Evolutionary conservation across 108 stramenopile genomes (phyloP).

Genomic region (Skeletonema marinoi): DNA sequence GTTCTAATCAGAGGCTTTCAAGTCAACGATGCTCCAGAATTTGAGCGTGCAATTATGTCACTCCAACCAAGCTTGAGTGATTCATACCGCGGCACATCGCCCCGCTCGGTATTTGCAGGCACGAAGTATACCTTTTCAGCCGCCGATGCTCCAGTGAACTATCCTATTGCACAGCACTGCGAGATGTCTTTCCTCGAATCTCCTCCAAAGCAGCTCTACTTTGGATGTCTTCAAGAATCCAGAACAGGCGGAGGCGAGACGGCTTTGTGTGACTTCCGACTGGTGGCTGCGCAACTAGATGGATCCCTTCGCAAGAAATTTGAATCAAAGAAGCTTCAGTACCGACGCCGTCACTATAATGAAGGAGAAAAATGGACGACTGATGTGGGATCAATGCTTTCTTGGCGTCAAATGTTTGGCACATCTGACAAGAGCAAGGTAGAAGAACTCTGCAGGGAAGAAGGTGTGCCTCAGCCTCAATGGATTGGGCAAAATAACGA

Average conservation of each 20-base stretch:
- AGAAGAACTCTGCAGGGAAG: constrained; percentile 26
- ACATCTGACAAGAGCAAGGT: constrained; percentile 31
- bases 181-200: constrained; percentile 53
- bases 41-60: constrained; percentile 23
- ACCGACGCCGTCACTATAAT: constrained; percentile 40
- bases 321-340: constrained; percentile 37
- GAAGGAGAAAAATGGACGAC: constrained; percentile 4
- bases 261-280: constrained; percentile 43
- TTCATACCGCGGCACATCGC: constrained; percentile 53
- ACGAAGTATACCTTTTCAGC: constrained; percentile 46
- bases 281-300: constrained; percentile 33
- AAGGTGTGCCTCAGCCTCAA: constrained; percentile 26
- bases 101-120: constrained; percentile 27
- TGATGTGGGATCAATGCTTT: constrained; percentile 32
- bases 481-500: constrained; percentile 29
- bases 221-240: constrained; percentile 37
- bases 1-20: constrained; percentile 56
- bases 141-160: constrained; percentile 42
- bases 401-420: constrained; percentile 49
- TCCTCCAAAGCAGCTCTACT: constrained; percentile 38
- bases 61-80: constrained; percentile 45
- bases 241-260: constrained; percentile 39
- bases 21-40: constrained; percentile 17
- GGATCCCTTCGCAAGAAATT: constrained; percentile 38
- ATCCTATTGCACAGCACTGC: constrained; percentile 51